These are phyloP conservation scores for Chrysanthemum lavandulifolium DNA, from an alignment of 129 eudicot species.

Conservation along the genomic window DNA sequence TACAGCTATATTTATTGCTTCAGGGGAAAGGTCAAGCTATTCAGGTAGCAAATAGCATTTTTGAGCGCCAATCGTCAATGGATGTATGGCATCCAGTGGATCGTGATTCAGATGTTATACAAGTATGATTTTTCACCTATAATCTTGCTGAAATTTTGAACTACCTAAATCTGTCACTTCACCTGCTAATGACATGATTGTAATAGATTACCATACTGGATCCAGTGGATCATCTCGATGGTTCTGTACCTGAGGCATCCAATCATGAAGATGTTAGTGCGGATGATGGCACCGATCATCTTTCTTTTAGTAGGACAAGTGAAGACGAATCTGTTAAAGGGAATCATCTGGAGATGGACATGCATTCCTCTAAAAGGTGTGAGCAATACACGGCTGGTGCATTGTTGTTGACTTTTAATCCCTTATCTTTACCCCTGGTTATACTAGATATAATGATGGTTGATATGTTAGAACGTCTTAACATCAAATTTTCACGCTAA, in stretches of 20 bases:
- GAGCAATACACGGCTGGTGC: constrained; percentile 1
- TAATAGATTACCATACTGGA: constrained; percentile 51
- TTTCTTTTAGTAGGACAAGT: constrained; percentile 39
- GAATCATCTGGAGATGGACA: constrained; percentile 27
- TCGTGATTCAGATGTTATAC: constrained; percentile 61
- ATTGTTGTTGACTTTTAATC: neutral
- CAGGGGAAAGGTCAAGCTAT: constrained; percentile 54
- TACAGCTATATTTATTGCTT: constrained; percentile 19
- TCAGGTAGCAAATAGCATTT: constrained; percentile 55
- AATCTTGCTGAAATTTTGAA: constrained; percentile 6
- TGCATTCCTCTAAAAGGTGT: constrained; percentile 36
- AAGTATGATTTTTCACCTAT: constrained; percentile 31
- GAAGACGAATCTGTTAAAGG: constrained; percentile 48
- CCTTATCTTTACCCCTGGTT: neutral
- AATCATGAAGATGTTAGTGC: constrained; percentile 26
- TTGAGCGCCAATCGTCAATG: constrained; percentile 59
- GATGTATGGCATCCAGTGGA: constrained; percentile 38
- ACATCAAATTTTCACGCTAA: neutral
- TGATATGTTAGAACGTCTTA: neutral
- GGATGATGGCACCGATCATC: constrained; percentile 36
- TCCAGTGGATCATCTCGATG: constrained; percentile 30
- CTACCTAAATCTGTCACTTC: constrained; percentile 6
- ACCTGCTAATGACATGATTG: constrained; percentile 21
- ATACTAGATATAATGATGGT: neutral
- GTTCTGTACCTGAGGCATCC: constrained; percentile 22